Conservation (phyloP, 2,329 filamentous ascomycete species). For the Bisporella sp. region DNA sequence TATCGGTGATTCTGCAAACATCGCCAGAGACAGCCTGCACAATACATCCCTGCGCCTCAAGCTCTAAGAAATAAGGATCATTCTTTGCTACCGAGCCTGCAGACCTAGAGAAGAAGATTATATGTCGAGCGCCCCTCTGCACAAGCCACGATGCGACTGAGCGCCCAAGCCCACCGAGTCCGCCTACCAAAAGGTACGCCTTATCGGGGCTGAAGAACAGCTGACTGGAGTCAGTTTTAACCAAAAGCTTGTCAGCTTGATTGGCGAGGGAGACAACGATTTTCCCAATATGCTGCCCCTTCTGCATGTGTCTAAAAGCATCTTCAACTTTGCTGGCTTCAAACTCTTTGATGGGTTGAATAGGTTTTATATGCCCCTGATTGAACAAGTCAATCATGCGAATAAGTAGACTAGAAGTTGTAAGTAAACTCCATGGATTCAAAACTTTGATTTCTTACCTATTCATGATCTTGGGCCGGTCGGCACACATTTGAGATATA, state of each 20-base stretch:
- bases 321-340: conserved; percentile 29
- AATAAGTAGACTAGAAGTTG: background rate
- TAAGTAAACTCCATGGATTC: background rate
- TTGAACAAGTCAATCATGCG: background rate
- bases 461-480: background rate
- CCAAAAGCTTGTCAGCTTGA: background rate
- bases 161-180: conserved; percentile 34
- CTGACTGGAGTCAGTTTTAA: conserved; percentile 12
- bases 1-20: conserved; percentile 1
- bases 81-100: background rate
- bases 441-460: no score
- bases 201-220: conserved; percentile 8
- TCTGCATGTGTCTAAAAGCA: conserved; percentile 27
- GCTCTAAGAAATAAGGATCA: conserved; percentile 2
- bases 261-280: conserved; percentile 26
- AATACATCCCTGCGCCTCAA: conserved; percentile 1
- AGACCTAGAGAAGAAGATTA: conserved; percentile 1
- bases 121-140: conserved; percentile 7
- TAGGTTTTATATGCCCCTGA: conserved; percentile 13
- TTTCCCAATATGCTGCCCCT: conserved; percentile 35
- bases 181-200: conserved; percentile 33
- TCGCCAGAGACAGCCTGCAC: background rate
- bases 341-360: conserved; percentile 21
- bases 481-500: conserved; percentile 12
- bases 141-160: conserved; percentile 31